Base-by-base conservation (phyloP, 2,329 filamentous ascomycete genomes). In the Aureobasidium vineae region DNA sequence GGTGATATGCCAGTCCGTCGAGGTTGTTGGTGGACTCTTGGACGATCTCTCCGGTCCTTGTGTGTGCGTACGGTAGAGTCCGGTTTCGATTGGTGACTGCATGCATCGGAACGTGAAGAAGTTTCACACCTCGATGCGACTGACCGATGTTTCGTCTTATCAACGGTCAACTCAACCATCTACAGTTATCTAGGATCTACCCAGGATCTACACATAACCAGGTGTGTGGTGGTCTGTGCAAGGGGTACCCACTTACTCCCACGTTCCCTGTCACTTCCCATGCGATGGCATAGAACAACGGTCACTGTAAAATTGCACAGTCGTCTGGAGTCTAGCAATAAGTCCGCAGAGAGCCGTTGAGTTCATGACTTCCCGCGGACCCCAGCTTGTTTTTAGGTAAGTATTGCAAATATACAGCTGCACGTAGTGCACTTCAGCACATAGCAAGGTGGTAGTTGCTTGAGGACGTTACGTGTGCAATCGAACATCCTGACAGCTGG, bases 151-250 rank as follows among this genome's bases (percentile, higher is more conserved):
- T 59, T 59, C 54, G 54, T 59, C 54, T 59, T 45, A 43, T 31
- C 54, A 59, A 43, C 54, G 54, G 54, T 41, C 31, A 43, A 40
- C 54, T 59, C 54, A 59, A 59, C 54, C 28, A 45, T 59, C 19
- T 59, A 45, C 54, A 45, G 26, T 59, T 59, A 59, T 59, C 54
- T 59, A 54, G 53, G 53, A 56, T 56, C 36, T 56, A 41, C 36
- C 26, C 23, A 43, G 40, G 54, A 43, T 59, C 54, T 59, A 59
- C 54, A 6, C n/a, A 56, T 31, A n/a, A 45, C 15, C 23, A 45
- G 16, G 8, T 31, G 11, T 26, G 16, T 43, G 40, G 15, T 43
- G 40, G 54, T 45, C 54, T 40, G 54, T 59, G 54, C 54, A 59
- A 59, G 19, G 19, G 10, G 23, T 31, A 33, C 21, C 28, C 38